phyloP scores from a whole-genome alignment of 225 moss, liverwort and hornwort genomes.

The Physcomitrium patens region DNA sequence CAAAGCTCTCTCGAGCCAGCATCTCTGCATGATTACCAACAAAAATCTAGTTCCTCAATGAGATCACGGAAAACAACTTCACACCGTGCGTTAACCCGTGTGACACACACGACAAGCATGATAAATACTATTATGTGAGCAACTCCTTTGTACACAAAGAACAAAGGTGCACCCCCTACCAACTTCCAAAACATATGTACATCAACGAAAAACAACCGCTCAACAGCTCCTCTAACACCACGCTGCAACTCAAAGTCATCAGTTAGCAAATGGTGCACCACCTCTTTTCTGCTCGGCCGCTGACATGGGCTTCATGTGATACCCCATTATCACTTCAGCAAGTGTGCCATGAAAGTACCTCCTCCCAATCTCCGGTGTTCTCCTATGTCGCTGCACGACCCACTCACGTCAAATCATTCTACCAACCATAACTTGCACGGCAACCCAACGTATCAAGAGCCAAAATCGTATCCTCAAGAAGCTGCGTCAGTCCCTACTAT shows the following conservation, averaged over 20 bases:
- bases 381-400: conserved; percentile 74
- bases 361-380: conserved; percentile 73
- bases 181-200: background rate
- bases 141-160: background rate
- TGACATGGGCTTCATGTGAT: conserved; percentile 56
- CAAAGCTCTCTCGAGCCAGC: conserved; percentile 57
- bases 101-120: background rate
- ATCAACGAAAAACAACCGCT: background rate
- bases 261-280: conserved; percentile 14
- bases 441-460: background rate
- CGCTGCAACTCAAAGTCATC: background rate
- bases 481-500: no score
- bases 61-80: background rate
- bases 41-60: conserved; percentile 13
- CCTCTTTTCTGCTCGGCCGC: conserved; percentile 62
- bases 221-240: background rate
- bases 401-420: conserved; percentile 12
- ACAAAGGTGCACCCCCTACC: background rate
- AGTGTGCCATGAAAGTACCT: conserved; percentile 65
- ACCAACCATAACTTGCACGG: background rate
- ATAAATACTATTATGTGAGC: background rate
- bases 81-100: background rate
- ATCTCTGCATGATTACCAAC: conserved; percentile 31
- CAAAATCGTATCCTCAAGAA: background rate
- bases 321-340: conserved; percentile 72